A percentile compares a stretch with the other conserved stretches of the same genome.
phyloP scores from a whole-genome alignment of 2,329 filamentous ascomycete species.

The Alternaria angustiovoidea region DNA sequence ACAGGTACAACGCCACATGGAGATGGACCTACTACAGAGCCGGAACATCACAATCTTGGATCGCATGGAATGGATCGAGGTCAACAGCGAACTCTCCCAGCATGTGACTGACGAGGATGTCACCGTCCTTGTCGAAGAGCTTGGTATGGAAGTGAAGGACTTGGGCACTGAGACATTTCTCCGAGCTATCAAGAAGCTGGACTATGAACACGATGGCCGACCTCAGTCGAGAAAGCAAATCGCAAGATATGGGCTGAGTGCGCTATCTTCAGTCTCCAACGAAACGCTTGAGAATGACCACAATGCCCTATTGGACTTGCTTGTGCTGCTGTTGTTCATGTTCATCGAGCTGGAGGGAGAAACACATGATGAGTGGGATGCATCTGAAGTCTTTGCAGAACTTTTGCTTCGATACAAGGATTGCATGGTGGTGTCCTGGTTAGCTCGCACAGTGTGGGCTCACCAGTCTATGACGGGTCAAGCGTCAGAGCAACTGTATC shows the following conservation, averaged over 20 bases:
- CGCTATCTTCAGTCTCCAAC: slow-evolving; percentile 78
- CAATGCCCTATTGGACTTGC: slow-evolving; percentile 79
- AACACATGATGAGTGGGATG: slow-evolving; percentile 72
- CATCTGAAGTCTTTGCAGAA: slow-evolving; percentile 67
- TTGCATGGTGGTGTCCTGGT: slow-evolving; percentile 46
- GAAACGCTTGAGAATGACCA: slow-evolving; percentile 78
- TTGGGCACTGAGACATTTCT: slow-evolving; percentile 62
- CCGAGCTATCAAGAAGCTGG: slow-evolving; percentile 59
- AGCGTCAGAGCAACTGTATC: slow-evolving; percentile 36
- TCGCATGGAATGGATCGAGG: slow-evolving; percentile 79
- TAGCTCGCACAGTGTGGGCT: slow-evolving; percentile 46
- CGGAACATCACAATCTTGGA: slow-evolving; percentile 66
- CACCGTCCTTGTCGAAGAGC: slow-evolving; percentile 66
- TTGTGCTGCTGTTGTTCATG: slow-evolving; percentile 86
- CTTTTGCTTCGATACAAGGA: slow-evolving; percentile 60
- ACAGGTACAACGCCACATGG: slow-evolving; percentile 71
- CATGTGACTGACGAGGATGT: slow-evolving; percentile 81
- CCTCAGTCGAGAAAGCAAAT: slow-evolving; percentile 58
- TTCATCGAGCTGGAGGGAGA: slow-evolving; percentile 71
- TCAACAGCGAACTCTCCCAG: slow-evolving; percentile 78
- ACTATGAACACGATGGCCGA: slow-evolving; percentile 48
- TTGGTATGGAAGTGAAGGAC: slow-evolving; percentile 58
- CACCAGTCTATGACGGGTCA: slow-evolving; percentile 40
- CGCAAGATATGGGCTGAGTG: slow-evolving; percentile 78
- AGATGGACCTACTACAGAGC: slow-evolving; percentile 77